Conservation (phyloP, 495 filamentous ascomycete genomes). For the Corynascus novoguineensis region DNA sequence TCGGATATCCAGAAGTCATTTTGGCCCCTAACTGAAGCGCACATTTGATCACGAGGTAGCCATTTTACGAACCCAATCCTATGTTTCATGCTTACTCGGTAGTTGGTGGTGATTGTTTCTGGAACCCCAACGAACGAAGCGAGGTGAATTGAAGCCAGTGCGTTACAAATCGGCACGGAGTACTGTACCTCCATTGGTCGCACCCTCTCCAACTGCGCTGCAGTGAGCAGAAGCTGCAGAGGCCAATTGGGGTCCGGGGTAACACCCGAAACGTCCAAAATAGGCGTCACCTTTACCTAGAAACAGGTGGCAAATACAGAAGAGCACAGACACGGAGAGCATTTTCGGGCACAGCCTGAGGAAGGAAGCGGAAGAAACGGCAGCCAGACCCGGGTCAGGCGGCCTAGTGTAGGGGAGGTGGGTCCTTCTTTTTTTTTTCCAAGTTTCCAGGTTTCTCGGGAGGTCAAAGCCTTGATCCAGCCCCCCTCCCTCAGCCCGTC, state of each 20-base stretch:
- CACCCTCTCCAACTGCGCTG: too few species aligned
- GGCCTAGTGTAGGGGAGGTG: too few species aligned
- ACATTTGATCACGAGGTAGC: neutral
- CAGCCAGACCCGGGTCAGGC: too few species aligned
- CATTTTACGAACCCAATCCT: neutral
- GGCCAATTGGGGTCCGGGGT: slow-evolving; percentile 1
- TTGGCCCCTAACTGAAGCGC: neutral
- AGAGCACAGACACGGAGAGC: neutral
- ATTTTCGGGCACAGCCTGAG: neutral
- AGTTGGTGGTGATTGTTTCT: neutral
- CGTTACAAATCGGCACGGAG: neutral
- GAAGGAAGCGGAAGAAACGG: too few species aligned
- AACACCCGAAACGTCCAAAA: neutral
- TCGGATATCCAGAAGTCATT: neutral
- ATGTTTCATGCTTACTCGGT: neutral
- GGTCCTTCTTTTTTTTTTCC: too few species aligned
- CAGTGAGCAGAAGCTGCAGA: too few species aligned
- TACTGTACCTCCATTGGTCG: neutral
- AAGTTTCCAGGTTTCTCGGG: too few species aligned
- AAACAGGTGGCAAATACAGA: neutral
- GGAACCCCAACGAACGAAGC: neutral
- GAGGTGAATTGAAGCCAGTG: neutral
- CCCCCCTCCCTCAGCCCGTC: too few species aligned
- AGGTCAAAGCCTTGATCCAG: slow-evolving; percentile 4
- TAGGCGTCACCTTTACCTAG: too few species aligned